These are phyloP conservation scores for Dalbergia cultrata DNA, from an alignment of 306 rosid species.

Conservation along the genomic window DNA sequence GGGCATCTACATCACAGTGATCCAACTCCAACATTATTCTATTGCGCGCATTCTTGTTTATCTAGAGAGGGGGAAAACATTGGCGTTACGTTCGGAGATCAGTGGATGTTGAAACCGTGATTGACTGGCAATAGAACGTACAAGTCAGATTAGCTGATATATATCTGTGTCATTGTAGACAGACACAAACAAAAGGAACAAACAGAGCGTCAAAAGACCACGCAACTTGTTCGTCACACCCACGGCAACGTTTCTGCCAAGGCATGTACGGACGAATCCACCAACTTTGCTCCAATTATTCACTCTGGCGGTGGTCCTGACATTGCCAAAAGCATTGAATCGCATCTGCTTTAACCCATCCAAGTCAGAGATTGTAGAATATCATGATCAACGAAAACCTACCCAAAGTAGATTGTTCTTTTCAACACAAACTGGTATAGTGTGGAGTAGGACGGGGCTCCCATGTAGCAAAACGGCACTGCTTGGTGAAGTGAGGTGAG, in stretches of 20 bases:
- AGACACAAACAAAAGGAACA: conserved; percentile 47
- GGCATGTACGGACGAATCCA: conserved; percentile 32
- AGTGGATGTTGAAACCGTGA: conserved; percentile 20
- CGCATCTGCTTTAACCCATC: conserved; percentile 1
- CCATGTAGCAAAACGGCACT: neutral
- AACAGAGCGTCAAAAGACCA: conserved; percentile 47
- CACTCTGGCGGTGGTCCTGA: conserved; percentile 30
- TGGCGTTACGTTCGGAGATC: neutral
- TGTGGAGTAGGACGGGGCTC: conserved; percentile 2
- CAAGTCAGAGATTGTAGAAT: neutral
- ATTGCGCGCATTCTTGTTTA: neutral
- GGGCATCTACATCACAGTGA: neutral
- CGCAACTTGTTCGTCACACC: conserved; percentile 26
- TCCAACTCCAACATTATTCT: neutral
- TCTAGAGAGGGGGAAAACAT: neutral
- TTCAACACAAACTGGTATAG: conserved; percentile 12
- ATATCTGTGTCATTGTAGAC: conserved; percentile 37
- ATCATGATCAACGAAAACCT: neutral
- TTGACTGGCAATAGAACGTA: conserved; percentile 22
- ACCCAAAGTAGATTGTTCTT: conserved; percentile 21
- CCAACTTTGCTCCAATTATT: conserved; percentile 27
- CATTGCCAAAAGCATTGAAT: conserved; percentile 28
- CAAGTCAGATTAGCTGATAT: conserved; percentile 8
- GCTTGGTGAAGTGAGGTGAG: neutral
- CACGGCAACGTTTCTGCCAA: conserved; percentile 23